Percentiles rank a stretch among this genome's conserved stretches.
These are phyloP conservation scores for Tilletiaria anomala DNA, from an alignment of 1,284 basidiomycete genomes.

Conservation along the genomic window DNA sequence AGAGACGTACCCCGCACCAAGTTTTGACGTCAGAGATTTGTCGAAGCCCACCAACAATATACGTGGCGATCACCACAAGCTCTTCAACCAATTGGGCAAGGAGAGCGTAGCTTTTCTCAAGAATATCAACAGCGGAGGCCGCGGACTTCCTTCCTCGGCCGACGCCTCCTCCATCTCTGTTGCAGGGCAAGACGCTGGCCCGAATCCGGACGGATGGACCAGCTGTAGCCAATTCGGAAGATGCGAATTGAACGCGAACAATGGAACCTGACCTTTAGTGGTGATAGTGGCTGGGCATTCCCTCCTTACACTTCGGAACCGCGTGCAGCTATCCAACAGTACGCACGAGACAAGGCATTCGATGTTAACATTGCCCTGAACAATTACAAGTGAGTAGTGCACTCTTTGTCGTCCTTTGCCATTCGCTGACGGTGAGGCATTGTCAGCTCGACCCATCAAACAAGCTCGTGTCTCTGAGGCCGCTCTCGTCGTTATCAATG, in stretches of 20 bases:
- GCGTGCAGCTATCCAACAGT: constrained; percentile 11
- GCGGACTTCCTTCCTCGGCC: constrained; percentile 8
- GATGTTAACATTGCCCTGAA: constrained; percentile 12
- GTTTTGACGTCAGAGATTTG: too few relatives aligned
- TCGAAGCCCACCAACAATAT: too few relatives aligned
- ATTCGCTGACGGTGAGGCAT: not conserved
- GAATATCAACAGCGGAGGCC: constrained; percentile 14
- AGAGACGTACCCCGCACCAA: constrained; percentile 8
- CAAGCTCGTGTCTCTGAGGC: constrained; percentile 8
- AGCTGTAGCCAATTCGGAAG: too few relatives aligned
- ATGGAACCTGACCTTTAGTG: too few relatives aligned
- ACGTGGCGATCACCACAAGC: constrained; percentile 12
- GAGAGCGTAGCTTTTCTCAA: constrained; percentile 12
- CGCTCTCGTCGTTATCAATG: constrained; percentile 27
- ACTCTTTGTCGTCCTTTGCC: too few relatives aligned
- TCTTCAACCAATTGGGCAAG: constrained; percentile 9
- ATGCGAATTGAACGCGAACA: too few relatives aligned
- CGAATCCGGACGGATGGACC: too few relatives aligned
- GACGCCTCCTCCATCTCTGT: too few relatives aligned
- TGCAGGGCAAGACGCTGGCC: too few relatives aligned
- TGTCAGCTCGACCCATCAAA: too few relatives aligned
- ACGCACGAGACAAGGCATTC: constrained; percentile 6
- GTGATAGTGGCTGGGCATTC: too few relatives aligned
- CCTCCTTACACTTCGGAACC: constrained; percentile 25
- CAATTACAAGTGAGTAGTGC: constrained; percentile 8